phyloP scores from a whole-genome alignment of 2,329 filamentous ascomycete species.

The Phaeosphaeria sp. region DNA sequence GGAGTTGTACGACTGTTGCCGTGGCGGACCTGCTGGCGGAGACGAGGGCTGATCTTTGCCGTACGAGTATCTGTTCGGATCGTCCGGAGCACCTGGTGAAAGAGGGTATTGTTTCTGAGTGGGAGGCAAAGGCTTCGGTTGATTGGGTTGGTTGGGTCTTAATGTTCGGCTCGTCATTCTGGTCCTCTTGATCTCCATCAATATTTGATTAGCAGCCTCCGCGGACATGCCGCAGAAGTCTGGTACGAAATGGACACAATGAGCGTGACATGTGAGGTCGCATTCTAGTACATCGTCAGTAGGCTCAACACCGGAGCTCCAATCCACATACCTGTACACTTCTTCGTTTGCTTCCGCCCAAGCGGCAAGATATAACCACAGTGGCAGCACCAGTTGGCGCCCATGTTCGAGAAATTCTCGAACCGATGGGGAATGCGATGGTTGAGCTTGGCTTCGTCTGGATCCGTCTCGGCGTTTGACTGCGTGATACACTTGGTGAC shows the following conservation, averaged over 20 bases:
- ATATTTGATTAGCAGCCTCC: conserved; percentile 92
- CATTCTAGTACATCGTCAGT: conserved; percentile 70
- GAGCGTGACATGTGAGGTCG: conserved; percentile 85
- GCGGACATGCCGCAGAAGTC: conserved; percentile 99
- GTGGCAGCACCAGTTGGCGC: conserved; percentile 99
- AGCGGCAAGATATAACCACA: conserved; percentile 96
- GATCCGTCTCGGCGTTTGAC: conserved; percentile 96
- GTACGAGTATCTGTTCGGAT: conserved; percentile 56
- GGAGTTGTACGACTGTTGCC: conserved; percentile 50
- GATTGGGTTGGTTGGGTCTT: conserved; percentile 49
- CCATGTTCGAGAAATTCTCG: conserved; percentile 95
- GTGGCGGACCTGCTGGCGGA: conserved; percentile 46
- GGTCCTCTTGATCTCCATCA: conserved; percentile 82
- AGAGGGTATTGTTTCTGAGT: conserved; percentile 41
- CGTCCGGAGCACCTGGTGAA: conserved; percentile 49
- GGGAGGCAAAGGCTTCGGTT: conserved; percentile 53
- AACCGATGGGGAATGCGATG: conserved; percentile 98
- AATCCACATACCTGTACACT: conserved; percentile 75
- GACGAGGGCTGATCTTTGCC: conserved; percentile 51
- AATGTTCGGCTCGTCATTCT: conserved; percentile 62
- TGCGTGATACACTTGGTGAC: conserved; percentile 99
- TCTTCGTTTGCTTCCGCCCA: conserved; percentile 92
- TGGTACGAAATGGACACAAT: conserved; percentile 92
- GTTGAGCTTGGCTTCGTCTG: conserved; percentile 99
- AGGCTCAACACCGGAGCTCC: conserved; percentile 6